Conservation (phyloP, 73 alveolate genomes). For the Effrenium voratum region DNA sequence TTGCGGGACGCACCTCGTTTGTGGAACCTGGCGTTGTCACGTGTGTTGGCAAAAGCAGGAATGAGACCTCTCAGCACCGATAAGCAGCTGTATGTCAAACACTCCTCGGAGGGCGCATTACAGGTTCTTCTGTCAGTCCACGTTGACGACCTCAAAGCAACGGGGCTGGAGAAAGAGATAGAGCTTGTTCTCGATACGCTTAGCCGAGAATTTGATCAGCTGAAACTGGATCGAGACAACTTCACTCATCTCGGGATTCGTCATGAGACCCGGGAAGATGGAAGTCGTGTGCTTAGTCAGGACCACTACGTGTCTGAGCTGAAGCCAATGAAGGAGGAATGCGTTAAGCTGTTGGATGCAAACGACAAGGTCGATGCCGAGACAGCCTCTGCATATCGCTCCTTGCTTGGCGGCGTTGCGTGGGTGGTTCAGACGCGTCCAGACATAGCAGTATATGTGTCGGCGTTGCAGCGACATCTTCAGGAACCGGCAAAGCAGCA, state of each 20-base stretch:
- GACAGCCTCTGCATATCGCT: background rate
- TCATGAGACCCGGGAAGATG: background rate
- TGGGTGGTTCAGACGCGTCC: background rate
- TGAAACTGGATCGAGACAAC: background rate
- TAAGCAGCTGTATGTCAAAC: conserved; percentile 2
- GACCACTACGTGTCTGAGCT: background rate
- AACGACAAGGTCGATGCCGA: background rate
- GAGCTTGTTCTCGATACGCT: background rate
- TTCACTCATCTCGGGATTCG: background rate
- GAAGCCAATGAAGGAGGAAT: background rate
- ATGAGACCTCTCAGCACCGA: background rate
- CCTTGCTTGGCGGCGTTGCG: background rate
- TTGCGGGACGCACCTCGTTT: conserved; percentile 6
- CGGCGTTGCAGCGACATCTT: background rate
- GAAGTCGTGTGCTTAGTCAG: background rate
- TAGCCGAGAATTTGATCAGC: background rate
- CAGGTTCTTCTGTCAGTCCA: background rate
- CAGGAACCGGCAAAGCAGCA: background rate
- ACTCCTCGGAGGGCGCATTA: background rate
- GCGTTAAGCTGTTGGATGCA: background rate
- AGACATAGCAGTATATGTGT: background rate
- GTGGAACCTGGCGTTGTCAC: background rate
- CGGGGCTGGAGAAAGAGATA: background rate
- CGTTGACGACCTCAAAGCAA: background rate
- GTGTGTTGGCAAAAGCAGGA: background rate